phyloP scores from a whole-genome alignment of 75 land plant genomes.

The Pinus albicaulis region DNA sequence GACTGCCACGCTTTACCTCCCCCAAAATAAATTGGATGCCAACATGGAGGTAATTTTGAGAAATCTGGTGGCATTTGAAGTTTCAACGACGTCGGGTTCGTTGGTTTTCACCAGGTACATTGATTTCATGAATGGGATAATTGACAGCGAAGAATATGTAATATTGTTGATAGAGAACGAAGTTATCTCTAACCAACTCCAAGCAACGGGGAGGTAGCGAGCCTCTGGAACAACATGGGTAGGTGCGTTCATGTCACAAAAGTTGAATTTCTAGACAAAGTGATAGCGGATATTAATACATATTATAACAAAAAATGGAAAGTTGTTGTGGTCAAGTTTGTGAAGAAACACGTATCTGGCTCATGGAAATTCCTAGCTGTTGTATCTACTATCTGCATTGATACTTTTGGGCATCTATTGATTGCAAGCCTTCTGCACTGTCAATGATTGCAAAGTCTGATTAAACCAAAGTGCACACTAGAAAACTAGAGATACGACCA shows the following conservation, averaged over 20 bases:
- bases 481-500: too few relatives aligned
- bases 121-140: conserved; percentile 70
- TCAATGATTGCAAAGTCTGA: conserved; percentile 19
- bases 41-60: conserved; percentile 17
- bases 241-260: conserved; percentile 23
- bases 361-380: conserved; percentile 39
- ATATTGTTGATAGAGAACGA: conserved; percentile 39
- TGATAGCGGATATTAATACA: conserved; percentile 47
- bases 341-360: conserved; percentile 21
- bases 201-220: conserved; percentile 2
- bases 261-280: conserved; percentile 26
- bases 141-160: conserved; percentile 29
- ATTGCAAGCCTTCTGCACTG: conserved; percentile 40
- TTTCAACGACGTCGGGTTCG: conserved; percentile 20
- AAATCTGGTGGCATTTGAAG: conserved; percentile 51
- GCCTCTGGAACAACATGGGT: too few relatives aligned
- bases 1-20: conserved; percentile 25
- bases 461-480: not conserved
- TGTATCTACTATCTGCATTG: conserved; percentile 17
- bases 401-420: conserved; percentile 25
- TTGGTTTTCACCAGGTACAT: conserved; percentile 53
- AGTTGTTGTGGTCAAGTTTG: conserved; percentile 18
- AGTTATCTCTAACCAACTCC: conserved; percentile 46
- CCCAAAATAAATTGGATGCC: conserved; percentile 32
- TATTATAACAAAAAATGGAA: conserved; percentile 30